Evolutionary conservation across 495 filamentous ascomycete species (phyloP), one percentile per base, ranked within the genome.

Genomic region (Aspergillus hancockii): DNA sequence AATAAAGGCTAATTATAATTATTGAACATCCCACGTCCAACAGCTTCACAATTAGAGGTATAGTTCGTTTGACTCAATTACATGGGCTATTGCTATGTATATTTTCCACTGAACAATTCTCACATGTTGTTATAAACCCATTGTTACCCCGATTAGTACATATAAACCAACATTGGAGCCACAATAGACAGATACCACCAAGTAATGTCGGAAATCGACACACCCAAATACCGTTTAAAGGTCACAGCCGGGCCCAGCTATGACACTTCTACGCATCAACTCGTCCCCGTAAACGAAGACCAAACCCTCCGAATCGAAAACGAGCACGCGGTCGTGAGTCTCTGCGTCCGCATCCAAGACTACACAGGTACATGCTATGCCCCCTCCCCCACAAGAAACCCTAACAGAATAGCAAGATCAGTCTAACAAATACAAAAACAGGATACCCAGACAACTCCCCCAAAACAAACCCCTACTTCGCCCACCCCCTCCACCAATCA

Each of bases 401-500:
- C 16, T 54, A 25, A 23, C 28, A 53, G 40, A 45, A 58, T n/a
- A 61, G 12, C 55, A 30, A 49, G 30, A 34, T 51, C 4, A 65
- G 66, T 40, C 57, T 58, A 68, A 79, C 32, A 80, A 79, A 69
- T 8, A 36, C 28, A 31, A 34, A 47, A 60, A 67, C 47, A 75
- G 88, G 87, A 28, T 76, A 88, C 57, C 88, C 88, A 4, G 75
- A 71, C 22, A 62, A 66, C 47, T 85, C 88, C 18, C 85, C 87
- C 0, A 56, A 62, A 3, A 85, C 85, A 3, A 85, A 84, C 49
- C 68, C 81, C 2, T 97, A 97, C 76, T 97, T 98, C 80, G 73
- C 80, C 25, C 73, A 83, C 21, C 81, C 86, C 10, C 72, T 78
- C 19, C 92, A 96, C 71, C 79, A 75, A 45, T 72, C 80, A 23